phyloP scores from a whole-genome alignment of 1,284 basidiomycete genomes.

The Ceratobasidium sp. region DNA sequence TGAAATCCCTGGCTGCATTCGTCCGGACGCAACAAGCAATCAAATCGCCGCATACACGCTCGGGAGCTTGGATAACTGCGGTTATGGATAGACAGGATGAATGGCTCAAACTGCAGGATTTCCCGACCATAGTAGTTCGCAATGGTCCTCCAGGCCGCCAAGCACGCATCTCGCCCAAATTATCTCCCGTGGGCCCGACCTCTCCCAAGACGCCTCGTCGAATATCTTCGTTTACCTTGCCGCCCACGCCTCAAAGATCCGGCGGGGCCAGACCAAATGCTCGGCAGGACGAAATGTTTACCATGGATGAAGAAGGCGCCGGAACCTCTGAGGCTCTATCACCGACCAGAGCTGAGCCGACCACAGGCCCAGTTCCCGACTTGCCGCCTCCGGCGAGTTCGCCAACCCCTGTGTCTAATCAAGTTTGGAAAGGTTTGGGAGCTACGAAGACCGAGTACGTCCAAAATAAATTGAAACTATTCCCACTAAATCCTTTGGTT shows the following conservation, averaged over 20 bases:
- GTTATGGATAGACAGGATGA: conserved; percentile 71
- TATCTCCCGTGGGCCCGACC: conserved; percentile 56
- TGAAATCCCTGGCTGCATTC: conserved; percentile 71
- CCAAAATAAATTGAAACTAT: conserved; percentile 41
- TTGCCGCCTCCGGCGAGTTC: conserved; percentile 47
- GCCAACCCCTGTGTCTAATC: conserved; percentile 44
- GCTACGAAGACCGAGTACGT: conserved; percentile 25
- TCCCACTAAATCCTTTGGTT: conserved; percentile 51
- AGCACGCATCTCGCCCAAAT: conserved; percentile 53
- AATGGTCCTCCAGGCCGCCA: conserved; percentile 61
- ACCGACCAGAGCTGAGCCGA: conserved; percentile 23
- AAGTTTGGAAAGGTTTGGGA: conserved; percentile 7
- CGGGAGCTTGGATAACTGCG: conserved; percentile 60
- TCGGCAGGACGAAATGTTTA: conserved; percentile 58
- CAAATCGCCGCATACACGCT: conserved; percentile 72
- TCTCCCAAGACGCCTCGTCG: conserved; percentile 45
- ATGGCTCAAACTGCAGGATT: conserved; percentile 83
- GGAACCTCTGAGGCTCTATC: conserved; percentile 25
- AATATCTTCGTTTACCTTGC: conserved; percentile 38
- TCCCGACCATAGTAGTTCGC: conserved; percentile 57
- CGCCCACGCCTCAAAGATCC: neutral
- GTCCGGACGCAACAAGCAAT: conserved; percentile 68
- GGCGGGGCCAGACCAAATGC: conserved; percentile 44
- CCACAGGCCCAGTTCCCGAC: neutral
- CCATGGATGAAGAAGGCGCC: conserved; percentile 64